phyloP scores from a whole-genome alignment of 441 rosid species.

The Kokia cookei region DNA sequence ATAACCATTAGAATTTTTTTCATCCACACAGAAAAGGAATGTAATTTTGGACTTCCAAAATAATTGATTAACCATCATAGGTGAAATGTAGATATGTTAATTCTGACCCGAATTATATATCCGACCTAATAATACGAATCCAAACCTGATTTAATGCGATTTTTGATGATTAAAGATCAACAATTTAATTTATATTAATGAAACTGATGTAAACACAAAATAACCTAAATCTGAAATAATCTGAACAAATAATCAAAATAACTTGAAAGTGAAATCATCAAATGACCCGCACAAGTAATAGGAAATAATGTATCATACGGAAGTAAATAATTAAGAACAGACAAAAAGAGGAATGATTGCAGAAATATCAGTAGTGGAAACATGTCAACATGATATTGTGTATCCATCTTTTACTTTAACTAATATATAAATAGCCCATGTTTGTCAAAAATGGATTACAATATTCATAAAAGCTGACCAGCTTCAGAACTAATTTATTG shows the following conservation, averaged over 20 bases:
- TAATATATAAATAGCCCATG: background rate
- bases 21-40: background rate
- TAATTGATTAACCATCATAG: background rate
- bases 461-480: slow-evolving; percentile 11
- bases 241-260: too few species aligned
- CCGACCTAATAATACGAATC: too few species aligned
- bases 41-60: background rate
- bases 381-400: background rate
- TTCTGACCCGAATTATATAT: too few species aligned
- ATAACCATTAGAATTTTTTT: slow-evolving; percentile 6
- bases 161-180: too few species aligned
- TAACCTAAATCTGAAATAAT: too few species aligned
- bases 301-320: background rate
- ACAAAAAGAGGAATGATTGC: slow-evolving; percentile 19
- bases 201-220: too few species aligned
- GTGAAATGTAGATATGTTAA: too few species aligned
- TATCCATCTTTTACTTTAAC: slow-evolving; percentile 4
- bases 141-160: too few species aligned
- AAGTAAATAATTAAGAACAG: slow-evolving; percentile 8
- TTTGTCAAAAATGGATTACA: background rate
- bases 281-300: too few species aligned
- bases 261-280: too few species aligned
- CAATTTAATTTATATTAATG: too few species aligned
- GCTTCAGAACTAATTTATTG: background rate
- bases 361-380: slow-evolving; percentile 18